Evolutionary conservation across 169 alveolate species (phyloP).

Genomic region (Plasmodium vinckei): DNA sequence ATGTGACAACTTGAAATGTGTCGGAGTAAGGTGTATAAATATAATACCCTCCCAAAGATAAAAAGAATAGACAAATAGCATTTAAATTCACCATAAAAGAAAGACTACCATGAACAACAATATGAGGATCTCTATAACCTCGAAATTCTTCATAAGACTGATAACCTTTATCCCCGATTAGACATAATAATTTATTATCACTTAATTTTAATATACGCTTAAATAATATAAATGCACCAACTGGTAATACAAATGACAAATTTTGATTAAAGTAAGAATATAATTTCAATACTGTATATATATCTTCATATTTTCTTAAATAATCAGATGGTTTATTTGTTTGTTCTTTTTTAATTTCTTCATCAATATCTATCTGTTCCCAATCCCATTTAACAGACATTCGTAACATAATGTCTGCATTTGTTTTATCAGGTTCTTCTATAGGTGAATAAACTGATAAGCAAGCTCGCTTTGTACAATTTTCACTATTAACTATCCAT

Average conservation of each 20-base stretch:
- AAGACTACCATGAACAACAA: conserved; percentile 89
- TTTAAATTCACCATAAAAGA: conserved; percentile 89
- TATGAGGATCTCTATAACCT: conserved; percentile 87
- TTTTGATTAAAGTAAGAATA: conserved; percentile 78
- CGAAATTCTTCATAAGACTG: conserved; percentile 86
- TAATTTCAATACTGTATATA: conserved; percentile 78
- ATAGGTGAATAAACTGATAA: conserved; percentile 86
- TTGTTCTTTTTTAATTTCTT: conserved; percentile 46
- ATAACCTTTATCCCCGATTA: conserved; percentile 90
- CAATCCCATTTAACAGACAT: conserved; percentile 90
- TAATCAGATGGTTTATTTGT: conserved; percentile 56
- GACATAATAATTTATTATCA: conserved; percentile 80
- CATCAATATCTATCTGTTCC: conserved; percentile 60
- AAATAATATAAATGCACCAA: conserved; percentile 86
- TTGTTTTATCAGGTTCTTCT: conserved; percentile 88
- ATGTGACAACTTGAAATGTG: conserved; percentile 86
- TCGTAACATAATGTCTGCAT: conserved; percentile 91
- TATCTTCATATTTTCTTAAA: conserved; percentile 76
- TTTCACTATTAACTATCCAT: conserved; percentile 76
- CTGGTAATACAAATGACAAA: conserved; percentile 86
- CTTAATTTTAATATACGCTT: conserved; percentile 79
- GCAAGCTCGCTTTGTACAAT: conserved; percentile 85
- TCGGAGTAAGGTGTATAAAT: conserved; percentile 87
- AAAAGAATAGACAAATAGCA: conserved; percentile 85
- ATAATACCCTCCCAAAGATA: conserved; percentile 85